These are phyloP conservation scores for Mantamonas sphyraenae DNA, from an alignment of 78 protist species.

Conservation along the genomic window DNA sequence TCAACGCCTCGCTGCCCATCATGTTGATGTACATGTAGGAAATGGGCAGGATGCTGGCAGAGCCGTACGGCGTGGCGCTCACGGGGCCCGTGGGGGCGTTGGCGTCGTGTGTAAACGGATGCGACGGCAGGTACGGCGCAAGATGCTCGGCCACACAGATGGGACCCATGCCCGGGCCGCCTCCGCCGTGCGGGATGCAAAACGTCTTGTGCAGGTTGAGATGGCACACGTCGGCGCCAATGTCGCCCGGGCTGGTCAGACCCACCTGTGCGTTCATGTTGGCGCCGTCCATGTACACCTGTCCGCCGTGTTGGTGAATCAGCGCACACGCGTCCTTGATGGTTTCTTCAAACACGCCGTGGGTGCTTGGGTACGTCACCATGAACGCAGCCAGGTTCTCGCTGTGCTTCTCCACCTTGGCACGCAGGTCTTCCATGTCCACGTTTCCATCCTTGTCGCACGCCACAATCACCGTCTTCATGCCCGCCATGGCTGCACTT, in stretches of 20 bases:
- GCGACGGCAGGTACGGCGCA: slow-evolving; percentile 40
- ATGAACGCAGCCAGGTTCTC: slow-evolving; percentile 78
- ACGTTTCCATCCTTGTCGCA: slow-evolving; percentile 75
- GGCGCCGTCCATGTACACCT: slow-evolving; percentile 97
- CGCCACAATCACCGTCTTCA: slow-evolving; percentile 55
- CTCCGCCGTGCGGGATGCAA: slow-evolving; percentile 98
- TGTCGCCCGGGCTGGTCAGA: slow-evolving; percentile 80
- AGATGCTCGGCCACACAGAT: slow-evolving; percentile 80
- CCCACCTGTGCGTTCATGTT: slow-evolving; percentile 96
- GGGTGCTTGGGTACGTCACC: slow-evolving; percentile 97
- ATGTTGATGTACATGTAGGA: slow-evolving; percentile 79
- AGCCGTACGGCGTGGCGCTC: slow-evolving; percentile 86
- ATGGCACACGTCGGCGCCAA: slow-evolving; percentile 97
- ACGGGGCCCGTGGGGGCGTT: slow-evolving; percentile 59
- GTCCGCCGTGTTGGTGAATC: slow-evolving; percentile 85
- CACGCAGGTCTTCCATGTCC: slow-evolving; percentile 67
- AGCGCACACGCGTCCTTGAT: slow-evolving; percentile 64
- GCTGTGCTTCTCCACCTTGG: slow-evolving; percentile 60
- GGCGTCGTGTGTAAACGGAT: slow-evolving; percentile 5
- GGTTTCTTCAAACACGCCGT: slow-evolving; percentile 90
- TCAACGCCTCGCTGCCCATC: slow-evolving; percentile 82
- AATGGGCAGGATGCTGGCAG: slow-evolving; percentile 83
- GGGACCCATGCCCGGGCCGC: slow-evolving; percentile 99
- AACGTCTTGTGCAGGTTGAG: slow-evolving; percentile 97
- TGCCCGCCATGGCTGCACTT: slow-evolving; percentile 79